Evolutionary conservation across 257 asterid species (phyloP), one percentile per base, ranked within the genome.

Genomic region (Fraxinus americana): DNA sequence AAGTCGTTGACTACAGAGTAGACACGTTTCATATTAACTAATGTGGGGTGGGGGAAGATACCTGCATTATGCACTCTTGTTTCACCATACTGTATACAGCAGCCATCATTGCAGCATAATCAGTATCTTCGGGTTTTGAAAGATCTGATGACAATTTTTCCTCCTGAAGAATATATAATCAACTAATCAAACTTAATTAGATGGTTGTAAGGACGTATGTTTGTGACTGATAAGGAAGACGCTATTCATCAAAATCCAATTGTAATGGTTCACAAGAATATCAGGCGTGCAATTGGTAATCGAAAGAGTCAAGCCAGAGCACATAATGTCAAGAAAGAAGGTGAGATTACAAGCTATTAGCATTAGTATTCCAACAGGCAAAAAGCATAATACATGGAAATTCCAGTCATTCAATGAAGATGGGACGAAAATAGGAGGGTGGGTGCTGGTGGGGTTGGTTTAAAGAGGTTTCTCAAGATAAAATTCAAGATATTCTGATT

Each of bases 31-130:
- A 11, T 12, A 54, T 30, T 29, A 80, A 23, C 29, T 8, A 39
- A 16, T 19, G 3, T 6, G 67, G 30, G 27, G 71, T 19, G 43
- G 30, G 1, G 2, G n/a, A 25, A 39, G 82, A 27, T 82, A 92
- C 99, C 99, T 95, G 97, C 99, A 95, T 93, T 43, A 75, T 75
- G 85, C 81, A 90, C 81, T 95, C 99, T 84, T 86, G 88, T 83
- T 89, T 89, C 75, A 90, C 82, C 98, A 91, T 95, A 75, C 86
- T 82, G 82, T 82, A 91, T 10, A 91, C 59, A 39, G 82, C 61
- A 54, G 94, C 97, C 92, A 95, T 91, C 85, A 82, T 73, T 74
- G 77, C 72, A 25, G 93, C 96, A 79, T 83, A 89, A 79, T 90
- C 89, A 45, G 82, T 78, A 4, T 82, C 81, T 82, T 81, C 83